Base-by-base conservation (phyloP, 805 yeast species). In the Metschnikowia cerradonensis region DNA sequence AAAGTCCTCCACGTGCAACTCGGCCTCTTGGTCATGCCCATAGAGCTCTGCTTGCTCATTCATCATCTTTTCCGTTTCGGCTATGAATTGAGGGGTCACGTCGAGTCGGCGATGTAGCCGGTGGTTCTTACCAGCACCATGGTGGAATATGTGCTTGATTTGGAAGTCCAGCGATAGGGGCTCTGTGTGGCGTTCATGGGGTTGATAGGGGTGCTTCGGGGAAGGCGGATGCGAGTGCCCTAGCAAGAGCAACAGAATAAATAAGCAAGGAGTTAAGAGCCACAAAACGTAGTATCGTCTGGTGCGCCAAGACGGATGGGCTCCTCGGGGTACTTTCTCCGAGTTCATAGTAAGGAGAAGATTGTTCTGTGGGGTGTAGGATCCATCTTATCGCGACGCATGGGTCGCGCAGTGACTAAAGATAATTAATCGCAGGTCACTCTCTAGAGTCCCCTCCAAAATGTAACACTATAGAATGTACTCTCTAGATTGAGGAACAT, bases 81-180 rank as follows among this genome's bases (percentile, higher is more conserved):
- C 58, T 38, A 78, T 54, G 54, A 72, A 76, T 40, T 64, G 66
- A 0, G 68, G 68, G 0, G 83, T 78, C 10, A 80, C 66, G 56
- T 82, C 86, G 43, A 83, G 61, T 46, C 85, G 65, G 20, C 76
- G 67, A 57, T 80, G 85, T 0, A 66, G 54, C 23, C 65, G 67
- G 43, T 72, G 68, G 48, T 72, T 55, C n/a, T 60, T 49, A 11
- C 80, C 81, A 0, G 84, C 73, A 46, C 81, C 82, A 58, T 81
- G 86, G 59, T 84, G 89, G 58, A 70, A 81, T 3, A 84, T 75
- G 60, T 84, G 89, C 57, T 73, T 81, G 26, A 84, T 56, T 45
- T 60, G 65, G 57, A 71, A 62, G 30, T 41, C 44, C 45, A 42
- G 45, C 15, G 45, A 42, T 8, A n/a, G 34, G 20, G n/a, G 6